Conservation (phyloP, 208 protist genomes). For the Angomonas deanei region DNA sequence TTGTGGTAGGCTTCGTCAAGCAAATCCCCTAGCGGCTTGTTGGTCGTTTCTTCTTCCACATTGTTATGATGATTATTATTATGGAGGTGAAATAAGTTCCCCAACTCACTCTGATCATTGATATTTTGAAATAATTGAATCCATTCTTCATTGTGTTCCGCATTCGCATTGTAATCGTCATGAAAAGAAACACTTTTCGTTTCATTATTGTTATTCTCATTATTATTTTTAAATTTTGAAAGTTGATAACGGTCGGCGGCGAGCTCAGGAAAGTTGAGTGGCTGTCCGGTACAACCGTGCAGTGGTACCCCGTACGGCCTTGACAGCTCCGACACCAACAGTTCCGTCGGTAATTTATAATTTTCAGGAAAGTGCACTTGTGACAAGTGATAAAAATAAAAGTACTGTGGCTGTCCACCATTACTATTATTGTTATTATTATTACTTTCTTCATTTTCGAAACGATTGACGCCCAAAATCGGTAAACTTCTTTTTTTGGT, state of each 20-base stretch:
- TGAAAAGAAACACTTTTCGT: too few relatives aligned
- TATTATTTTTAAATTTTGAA: too few relatives aligned
- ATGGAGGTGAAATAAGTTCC: background rate
- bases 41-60: too few relatives aligned
- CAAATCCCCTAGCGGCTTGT: too few relatives aligned
- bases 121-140: background rate
- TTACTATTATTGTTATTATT: too few relatives aligned
- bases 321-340: conserved; percentile 34
- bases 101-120: background rate
- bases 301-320: conserved; percentile 30
- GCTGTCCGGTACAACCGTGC: conserved; percentile 45
- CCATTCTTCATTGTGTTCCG: background rate
- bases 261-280: background rate
- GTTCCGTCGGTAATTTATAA: conserved; percentile 31
- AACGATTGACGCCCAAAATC: too few relatives aligned
- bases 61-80: background rate
- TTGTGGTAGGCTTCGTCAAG: too few relatives aligned
- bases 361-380: conserved; percentile 44
- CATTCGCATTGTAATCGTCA: too few relatives aligned
- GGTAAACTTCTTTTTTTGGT: too few relatives aligned
- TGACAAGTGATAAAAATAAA: conserved; percentile 75
- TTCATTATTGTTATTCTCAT: too few relatives aligned
- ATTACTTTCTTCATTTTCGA: too few relatives aligned
- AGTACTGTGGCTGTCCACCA: background rate
- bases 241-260: background rate